Conservation (phyloP, 2,329 filamentous ascomycete genomes). For the Cephalotrichum gorgonifer region DNA sequence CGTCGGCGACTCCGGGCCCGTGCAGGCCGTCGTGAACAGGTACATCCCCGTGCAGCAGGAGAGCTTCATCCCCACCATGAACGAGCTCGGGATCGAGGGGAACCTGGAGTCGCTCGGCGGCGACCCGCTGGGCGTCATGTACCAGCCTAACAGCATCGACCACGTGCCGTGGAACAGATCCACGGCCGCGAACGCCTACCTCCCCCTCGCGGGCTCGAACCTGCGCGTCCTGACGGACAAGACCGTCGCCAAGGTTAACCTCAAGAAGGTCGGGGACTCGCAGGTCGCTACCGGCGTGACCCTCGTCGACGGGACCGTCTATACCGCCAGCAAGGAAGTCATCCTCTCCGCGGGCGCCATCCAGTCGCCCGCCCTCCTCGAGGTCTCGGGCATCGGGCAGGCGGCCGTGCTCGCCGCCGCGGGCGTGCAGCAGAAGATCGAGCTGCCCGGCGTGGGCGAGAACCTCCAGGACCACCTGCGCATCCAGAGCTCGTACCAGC, state of each 20-base stretch:
- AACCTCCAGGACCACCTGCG: conserved; percentile 37
- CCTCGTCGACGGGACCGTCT: conserved; percentile 26
- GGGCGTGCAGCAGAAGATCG: conserved; percentile 25
- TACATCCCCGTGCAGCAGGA: conserved; percentile 29
- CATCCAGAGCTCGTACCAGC: conserved; percentile 17
- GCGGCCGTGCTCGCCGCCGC: conserved; percentile 22
- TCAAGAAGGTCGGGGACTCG: conserved; percentile 4
- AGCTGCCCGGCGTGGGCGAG: conserved; percentile 32
- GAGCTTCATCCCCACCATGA: conserved; percentile 32
- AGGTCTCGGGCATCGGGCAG: conserved; percentile 22
- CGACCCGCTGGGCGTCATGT: conserved; percentile 37
- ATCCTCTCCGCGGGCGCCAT: conserved; percentile 10
- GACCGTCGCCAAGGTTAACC: conserved; percentile 15
- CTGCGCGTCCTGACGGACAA: conserved; percentile 24
- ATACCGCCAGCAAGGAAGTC: conserved; percentile 26
- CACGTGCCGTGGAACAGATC: conserved; percentile 33
- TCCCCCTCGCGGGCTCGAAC: conserved; percentile 28
- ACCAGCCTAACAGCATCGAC: conserved; percentile 37
- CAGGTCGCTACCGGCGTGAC: conserved; percentile 18
- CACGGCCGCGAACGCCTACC: conserved; percentile 33
- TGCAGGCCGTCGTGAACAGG: conserved; percentile 25
- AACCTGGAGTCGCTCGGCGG: conserved; percentile 36
- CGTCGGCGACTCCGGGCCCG: conserved; percentile 13
- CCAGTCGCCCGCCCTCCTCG: conserved; percentile 16
- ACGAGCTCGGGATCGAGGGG: conserved; percentile 27